A percentile compares a stretch with the other conserved stretches of the same genome.
These are phyloP conservation scores for Brassica juncea DNA, from an alignment of 345 rosid genomes.

Conservation along the genomic window DNA sequence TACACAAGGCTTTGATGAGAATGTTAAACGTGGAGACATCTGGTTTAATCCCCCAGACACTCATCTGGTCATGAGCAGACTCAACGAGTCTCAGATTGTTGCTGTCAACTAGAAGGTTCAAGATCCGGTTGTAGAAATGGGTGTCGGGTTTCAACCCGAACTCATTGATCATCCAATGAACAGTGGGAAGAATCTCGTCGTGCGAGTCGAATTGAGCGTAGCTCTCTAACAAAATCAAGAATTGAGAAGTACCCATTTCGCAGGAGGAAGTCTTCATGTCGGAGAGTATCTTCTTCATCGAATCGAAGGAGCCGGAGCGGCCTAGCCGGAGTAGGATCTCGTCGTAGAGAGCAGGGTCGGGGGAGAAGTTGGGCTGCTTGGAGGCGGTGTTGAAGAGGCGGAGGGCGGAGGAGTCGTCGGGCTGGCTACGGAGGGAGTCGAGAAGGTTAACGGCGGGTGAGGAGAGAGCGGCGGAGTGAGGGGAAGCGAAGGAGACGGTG, in stretches of 20 bases:
- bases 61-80: conserved; percentile 61
- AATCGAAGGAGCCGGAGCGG: conserved; percentile 66
- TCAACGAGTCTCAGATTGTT: conserved; percentile 73
- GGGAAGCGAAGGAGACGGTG: conserved; percentile 34
- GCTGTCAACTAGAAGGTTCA: conserved; percentile 81
- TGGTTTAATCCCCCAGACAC: conserved; percentile 58
- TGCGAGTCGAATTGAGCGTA: conserved; percentile 61
- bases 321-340: conserved; percentile 71
- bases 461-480: conserved; percentile 43
- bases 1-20: conserved; percentile 82
- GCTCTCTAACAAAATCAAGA: conserved; percentile 59
- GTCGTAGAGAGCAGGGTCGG: conserved; percentile 53
- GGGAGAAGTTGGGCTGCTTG: conserved; percentile 72
- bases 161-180: conserved; percentile 60
- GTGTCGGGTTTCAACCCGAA: conserved; percentile 63
- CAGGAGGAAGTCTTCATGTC: conserved; percentile 58
- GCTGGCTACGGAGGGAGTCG: conserved; percentile 70
- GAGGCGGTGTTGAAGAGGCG: conserved; percentile 67
- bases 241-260: conserved; percentile 46
- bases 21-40: conserved; percentile 84
- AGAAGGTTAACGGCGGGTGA: conserved; percentile 68
- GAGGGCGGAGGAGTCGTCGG: conserved; percentile 68
- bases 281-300: conserved; percentile 55
- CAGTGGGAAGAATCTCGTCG: conserved; percentile 54
- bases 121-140: conserved; percentile 64